phyloP scores from a whole-genome alignment of 352 stramenopile species.

The Halophytophthora batemanensis region DNA sequence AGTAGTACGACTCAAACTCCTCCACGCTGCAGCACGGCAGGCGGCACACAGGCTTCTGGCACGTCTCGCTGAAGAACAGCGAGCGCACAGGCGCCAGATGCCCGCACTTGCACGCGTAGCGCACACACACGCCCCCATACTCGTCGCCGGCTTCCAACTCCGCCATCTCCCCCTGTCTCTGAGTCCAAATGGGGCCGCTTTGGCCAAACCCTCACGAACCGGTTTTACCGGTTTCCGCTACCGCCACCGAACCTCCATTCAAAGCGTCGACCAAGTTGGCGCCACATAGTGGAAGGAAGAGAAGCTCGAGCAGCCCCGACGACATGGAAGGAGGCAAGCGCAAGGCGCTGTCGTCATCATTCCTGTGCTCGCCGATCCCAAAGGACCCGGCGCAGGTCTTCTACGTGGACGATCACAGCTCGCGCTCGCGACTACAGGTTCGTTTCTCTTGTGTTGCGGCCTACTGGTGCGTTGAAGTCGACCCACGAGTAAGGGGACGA shows the following conservation, averaged over 20 bases:
- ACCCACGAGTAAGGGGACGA: too few relatives aligned
- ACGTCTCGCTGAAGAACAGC: constrained; percentile 80
- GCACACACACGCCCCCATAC: constrained; percentile 40
- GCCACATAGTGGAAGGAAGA: constrained; percentile 1
- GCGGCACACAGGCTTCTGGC: constrained; percentile 72
- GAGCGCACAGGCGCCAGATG: constrained; percentile 46
- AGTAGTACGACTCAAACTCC: constrained; percentile 90
- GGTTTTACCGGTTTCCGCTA: too few relatives aligned
- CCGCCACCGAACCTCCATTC: neutral
- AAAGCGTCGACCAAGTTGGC: too few relatives aligned
- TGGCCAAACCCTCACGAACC: too few relatives aligned
- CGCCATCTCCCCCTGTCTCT: constrained; percentile 5
- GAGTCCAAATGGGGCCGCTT: too few relatives aligned
- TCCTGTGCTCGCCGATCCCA: constrained; percentile 69
- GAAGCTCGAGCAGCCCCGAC: constrained; percentile 1
- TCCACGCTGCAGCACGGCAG: constrained; percentile 66
- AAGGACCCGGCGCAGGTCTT: constrained; percentile 60
- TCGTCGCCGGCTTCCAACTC: constrained; percentile 8
- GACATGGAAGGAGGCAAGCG: constrained; percentile 32
- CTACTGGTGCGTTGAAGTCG: neutral
- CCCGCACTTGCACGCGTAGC: constrained; percentile 76
- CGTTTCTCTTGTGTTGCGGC: too few relatives aligned
- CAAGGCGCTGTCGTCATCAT: constrained; percentile 37
- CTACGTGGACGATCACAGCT: constrained; percentile 41
- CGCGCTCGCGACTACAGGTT: constrained; percentile 8